Conservation (phyloP, 108 stramenopile species). For the Cylindrotheca fusiformis region DNA sequence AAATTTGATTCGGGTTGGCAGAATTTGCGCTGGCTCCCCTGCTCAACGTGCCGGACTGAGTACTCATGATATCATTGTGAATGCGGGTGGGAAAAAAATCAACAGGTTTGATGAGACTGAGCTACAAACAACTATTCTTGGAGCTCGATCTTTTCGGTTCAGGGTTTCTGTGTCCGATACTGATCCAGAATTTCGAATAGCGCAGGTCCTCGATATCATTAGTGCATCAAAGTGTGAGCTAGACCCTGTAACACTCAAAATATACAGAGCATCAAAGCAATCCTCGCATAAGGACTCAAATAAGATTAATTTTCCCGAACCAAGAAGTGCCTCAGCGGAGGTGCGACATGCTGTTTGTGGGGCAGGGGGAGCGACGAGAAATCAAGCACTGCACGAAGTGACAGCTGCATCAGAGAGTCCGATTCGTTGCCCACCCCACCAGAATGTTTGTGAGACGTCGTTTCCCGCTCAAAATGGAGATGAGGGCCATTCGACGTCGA, state of each 20-base stretch:
- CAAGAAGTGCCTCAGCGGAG: no score
- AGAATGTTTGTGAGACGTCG: neutral
- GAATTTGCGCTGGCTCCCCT: slow-evolving; percentile 22
- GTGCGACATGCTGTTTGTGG: no score
- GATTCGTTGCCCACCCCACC: neutral
- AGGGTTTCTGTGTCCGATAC: neutral
- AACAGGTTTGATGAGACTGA: neutral
- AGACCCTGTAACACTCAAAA: neutral
- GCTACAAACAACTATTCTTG: slow-evolving; percentile 16
- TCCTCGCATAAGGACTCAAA: neutral
- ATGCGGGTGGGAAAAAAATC: slow-evolving; percentile 14
- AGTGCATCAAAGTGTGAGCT: neutral
- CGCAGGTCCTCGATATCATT: neutral
- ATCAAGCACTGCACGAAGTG: neutral
- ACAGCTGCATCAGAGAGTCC: neutral
- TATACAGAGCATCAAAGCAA: neutral
- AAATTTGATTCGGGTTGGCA: slow-evolving; percentile 20
- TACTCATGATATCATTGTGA: slow-evolving; percentile 25
- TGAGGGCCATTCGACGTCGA: neutral
- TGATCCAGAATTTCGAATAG: neutral
- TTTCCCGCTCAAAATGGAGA: neutral
- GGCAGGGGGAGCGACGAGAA: neutral
- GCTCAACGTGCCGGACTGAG: slow-evolving; percentile 23
- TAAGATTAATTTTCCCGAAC: neutral
- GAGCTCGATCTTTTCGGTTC: slow-evolving; percentile 2